phyloP scores from a whole-genome alignment of 306 rosid genomes.

The Lupinus albus region DNA sequence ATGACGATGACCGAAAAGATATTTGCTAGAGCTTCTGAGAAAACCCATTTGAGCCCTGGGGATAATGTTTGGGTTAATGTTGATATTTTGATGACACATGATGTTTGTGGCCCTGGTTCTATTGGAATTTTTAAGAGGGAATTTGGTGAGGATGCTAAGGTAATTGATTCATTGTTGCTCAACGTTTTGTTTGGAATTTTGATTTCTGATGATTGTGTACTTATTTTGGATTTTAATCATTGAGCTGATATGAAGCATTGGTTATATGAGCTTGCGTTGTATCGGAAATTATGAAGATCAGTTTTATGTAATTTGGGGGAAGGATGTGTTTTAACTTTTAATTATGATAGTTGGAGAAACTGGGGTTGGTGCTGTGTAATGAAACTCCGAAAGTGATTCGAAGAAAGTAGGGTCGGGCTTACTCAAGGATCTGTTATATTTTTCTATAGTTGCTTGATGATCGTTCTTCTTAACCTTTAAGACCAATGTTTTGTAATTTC shows the following conservation, averaged over 20 bases:
- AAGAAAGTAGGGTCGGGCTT: neutral
- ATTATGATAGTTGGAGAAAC: slow-evolving; percentile 2
- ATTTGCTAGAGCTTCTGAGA: slow-evolving; percentile 35
- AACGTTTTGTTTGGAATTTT: neutral
- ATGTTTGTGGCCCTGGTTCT: slow-evolving; percentile 95
- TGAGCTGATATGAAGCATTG: neutral
- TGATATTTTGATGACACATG: slow-evolving; percentile 39
- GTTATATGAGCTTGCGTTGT: neutral
- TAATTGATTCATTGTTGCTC: slow-evolving; percentile 22
- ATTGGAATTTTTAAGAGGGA: slow-evolving; percentile 90
- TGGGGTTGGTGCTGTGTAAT: neutral
- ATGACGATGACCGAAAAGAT: no score
- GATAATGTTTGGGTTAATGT: no score
- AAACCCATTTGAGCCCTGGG: slow-evolving; percentile 27
- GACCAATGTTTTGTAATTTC: slow-evolving; percentile 21
- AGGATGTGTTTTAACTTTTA: slow-evolving; percentile 13
- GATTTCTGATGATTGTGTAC: neutral
- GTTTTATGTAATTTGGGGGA: slow-evolving; percentile 29
- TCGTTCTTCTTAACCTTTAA: slow-evolving; percentile 12
- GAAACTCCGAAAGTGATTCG: neutral
- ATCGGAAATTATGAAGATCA: neutral
- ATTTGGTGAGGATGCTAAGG: slow-evolving; percentile 90
- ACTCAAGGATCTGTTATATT: neutral
- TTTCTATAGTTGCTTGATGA: neutral
- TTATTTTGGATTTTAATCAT: neutral